These are phyloP conservation scores for Aureobasidium namibiae DNA, from an alignment of 2,329 filamentous ascomycete genomes.

Conservation along the genomic window DNA sequence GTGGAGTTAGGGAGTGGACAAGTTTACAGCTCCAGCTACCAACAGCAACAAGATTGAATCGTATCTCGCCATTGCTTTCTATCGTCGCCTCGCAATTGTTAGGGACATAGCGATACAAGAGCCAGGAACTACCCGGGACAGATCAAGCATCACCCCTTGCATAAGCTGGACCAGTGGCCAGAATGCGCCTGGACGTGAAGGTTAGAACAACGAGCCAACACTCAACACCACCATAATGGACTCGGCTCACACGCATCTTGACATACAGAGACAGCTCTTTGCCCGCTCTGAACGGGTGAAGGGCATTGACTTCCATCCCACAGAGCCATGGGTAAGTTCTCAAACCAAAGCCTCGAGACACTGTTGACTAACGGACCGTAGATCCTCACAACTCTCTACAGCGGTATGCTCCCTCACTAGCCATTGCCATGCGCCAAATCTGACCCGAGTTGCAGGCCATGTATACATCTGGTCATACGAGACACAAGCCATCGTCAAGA, in stretches of 20 bases:
- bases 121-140: not conserved
- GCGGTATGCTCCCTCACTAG: slow-evolving; percentile 50
- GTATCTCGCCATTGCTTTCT: not conserved
- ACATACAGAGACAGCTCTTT: slow-evolving; percentile 65
- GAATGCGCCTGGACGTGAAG: slow-evolving; percentile 54
- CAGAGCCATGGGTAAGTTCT: slow-evolving; percentile 76
- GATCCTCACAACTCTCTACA: slow-evolving; percentile 90
- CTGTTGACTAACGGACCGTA: slow-evolving; percentile 13
- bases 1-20: slow-evolving; percentile 12
- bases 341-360: not conserved
- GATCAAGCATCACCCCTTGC: slow-evolving; percentile 20
- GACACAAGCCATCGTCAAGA: slow-evolving; percentile 87
- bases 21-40: slow-evolving; percentile 11
- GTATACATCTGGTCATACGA: slow-evolving; percentile 99
- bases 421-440: slow-evolving; percentile 1
- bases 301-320: slow-evolving; percentile 92
- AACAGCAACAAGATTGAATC: not conserved
- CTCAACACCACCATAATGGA: not conserved
- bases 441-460: slow-evolving; percentile 54
- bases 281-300: slow-evolving; percentile 93
- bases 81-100: not conserved
- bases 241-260: slow-evolving; percentile 8
- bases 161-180: slow-evolving; percentile 21
- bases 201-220: slow-evolving; percentile 26
- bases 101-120: not conserved